Percentiles rank a stretch among this genome's conserved stretches.
Conservation (phyloP, 169 alveolate genomes). For the Babesia caballi region DNA sequence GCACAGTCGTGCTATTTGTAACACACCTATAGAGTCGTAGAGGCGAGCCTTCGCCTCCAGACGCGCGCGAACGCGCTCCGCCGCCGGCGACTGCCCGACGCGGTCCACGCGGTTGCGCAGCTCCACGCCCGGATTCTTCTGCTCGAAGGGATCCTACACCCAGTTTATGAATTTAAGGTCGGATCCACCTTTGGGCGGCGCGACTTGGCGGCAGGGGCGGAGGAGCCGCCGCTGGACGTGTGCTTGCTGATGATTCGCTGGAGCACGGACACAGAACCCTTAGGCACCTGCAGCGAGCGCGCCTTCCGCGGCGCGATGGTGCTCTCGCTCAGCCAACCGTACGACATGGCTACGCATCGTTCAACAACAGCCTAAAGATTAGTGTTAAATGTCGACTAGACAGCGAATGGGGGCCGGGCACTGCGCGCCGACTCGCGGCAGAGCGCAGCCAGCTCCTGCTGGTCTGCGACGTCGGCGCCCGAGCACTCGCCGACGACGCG, state of each 20-base stretch:
- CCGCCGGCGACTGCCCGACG: slow-evolving; percentile 15
- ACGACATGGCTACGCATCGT: slow-evolving; percentile 28
- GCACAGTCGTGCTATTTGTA: not conserved
- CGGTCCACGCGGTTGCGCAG: slow-evolving; percentile 59
- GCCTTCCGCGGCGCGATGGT: slow-evolving; percentile 62
- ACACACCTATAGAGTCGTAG: slow-evolving; percentile 27
- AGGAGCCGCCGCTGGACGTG: not conserved
- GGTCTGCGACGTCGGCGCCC: slow-evolving; percentile 13
- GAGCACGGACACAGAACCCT: slow-evolving; percentile 43
- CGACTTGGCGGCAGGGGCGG: not conserved
- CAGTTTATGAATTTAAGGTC: not conserved
- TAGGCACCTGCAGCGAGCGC: slow-evolving; percentile 36
- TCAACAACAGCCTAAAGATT: not conserved
- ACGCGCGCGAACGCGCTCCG: slow-evolving; percentile 17
- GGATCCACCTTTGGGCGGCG: not conserved
- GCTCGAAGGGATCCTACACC: slow-evolving; percentile 37
- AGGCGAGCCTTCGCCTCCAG: slow-evolving; percentile 49
- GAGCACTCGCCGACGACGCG: slow-evolving; percentile 39
- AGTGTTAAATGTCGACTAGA: not conserved
- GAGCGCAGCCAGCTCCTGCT: slow-evolving; percentile 1
- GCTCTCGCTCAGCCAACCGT: slow-evolving; percentile 71
- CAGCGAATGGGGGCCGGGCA: not conserved
- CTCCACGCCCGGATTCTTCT: slow-evolving; percentile 63
- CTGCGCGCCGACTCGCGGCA: slow-evolving; percentile 2
- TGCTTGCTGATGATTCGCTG: slow-evolving; percentile 42